A percentile compares a stretch with the other conserved stretches of the same genome.
Conservation (phyloP, 257 asterid species). For the Petunia axillaris region DNA sequence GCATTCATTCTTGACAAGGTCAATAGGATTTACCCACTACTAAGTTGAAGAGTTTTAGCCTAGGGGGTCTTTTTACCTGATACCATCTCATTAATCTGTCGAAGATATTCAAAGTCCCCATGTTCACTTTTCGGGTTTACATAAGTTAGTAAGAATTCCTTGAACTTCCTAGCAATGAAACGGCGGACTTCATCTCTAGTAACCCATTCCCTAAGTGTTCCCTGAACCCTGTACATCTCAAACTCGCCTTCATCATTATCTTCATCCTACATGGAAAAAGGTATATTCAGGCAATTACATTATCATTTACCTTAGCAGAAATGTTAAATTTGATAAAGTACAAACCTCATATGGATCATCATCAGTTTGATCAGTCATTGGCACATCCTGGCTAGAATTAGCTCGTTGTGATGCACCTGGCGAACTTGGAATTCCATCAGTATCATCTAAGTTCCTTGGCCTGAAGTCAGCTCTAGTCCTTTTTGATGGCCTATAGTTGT, state of each 20-base stretch:
- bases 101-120: slow-evolving; percentile 83
- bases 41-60: background rate
- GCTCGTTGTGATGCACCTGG: slow-evolving; percentile 68
- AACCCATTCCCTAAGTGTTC: slow-evolving; percentile 98
- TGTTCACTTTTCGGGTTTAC: slow-evolving; percentile 77
- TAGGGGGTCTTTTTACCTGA: slow-evolving; percentile 50
- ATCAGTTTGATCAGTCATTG: slow-evolving; percentile 90
- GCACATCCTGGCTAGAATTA: slow-evolving; percentile 72
- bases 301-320: background rate
- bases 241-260: slow-evolving; percentile 83
- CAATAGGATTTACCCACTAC: background rate
- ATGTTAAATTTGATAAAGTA: slow-evolving; percentile 15
- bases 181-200: slow-evolving; percentile 99
- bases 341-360: slow-evolving; percentile 80
- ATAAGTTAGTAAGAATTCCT: slow-evolving; percentile 83
- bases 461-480: slow-evolving; percentile 72
- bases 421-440: slow-evolving; percentile 82
- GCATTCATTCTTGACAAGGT: background rate
- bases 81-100: slow-evolving; percentile 98
- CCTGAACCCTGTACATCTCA: slow-evolving; percentile 94
- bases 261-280: slow-evolving; percentile 60
- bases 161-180: slow-evolving; percentile 89
- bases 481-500: slow-evolving; percentile 77
- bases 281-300: background rate
- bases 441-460: slow-evolving; percentile 64